Percentiles rank a stretch among this genome's conserved stretches.
These are phyloP conservation scores for Venturia pyrina DNA, from an alignment of 2,329 filamentous ascomycete species.

Conservation along the genomic window DNA sequence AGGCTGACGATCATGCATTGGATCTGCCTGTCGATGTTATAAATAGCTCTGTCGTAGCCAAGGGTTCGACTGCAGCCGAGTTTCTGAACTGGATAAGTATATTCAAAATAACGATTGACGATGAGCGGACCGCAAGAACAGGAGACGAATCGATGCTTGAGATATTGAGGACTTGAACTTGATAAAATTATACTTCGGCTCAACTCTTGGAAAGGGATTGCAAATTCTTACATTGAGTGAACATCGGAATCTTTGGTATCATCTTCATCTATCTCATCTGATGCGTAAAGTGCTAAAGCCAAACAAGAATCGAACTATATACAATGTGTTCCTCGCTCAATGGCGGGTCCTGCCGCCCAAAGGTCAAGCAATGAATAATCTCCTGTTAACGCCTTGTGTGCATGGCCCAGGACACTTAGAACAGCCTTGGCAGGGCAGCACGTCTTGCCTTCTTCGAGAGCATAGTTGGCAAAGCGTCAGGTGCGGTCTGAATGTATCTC, in stretches of 20 bases:
- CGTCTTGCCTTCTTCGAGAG: background rate
- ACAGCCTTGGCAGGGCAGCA: background rate
- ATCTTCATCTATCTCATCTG: background rate
- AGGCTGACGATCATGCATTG: background rate
- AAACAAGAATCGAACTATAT: background rate
- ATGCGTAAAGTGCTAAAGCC: constrained; percentile 1
- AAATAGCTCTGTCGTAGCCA: background rate
- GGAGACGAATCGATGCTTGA: too few relatives aligned
- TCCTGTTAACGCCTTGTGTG: background rate
- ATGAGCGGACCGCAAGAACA: too few relatives aligned
- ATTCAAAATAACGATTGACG: too few relatives aligned
- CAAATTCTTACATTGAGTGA: background rate
- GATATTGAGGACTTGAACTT: too few relatives aligned
- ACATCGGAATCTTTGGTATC: background rate
- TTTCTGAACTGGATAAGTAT: too few relatives aligned
- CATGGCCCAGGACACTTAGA: background rate
- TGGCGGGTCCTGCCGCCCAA: background rate
- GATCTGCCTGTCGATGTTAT: background rate
- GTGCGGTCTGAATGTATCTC: background rate
- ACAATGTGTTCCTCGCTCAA: background rate
- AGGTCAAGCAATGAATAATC: background rate
- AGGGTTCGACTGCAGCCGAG: too few relatives aligned
- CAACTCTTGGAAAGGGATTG: too few relatives aligned
- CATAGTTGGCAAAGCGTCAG: background rate
- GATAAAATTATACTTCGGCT: too few relatives aligned